These are phyloP conservation scores for Plasmodium relictum DNA, from an alignment of 169 alveolate genomes.

Conservation along the genomic window DNA sequence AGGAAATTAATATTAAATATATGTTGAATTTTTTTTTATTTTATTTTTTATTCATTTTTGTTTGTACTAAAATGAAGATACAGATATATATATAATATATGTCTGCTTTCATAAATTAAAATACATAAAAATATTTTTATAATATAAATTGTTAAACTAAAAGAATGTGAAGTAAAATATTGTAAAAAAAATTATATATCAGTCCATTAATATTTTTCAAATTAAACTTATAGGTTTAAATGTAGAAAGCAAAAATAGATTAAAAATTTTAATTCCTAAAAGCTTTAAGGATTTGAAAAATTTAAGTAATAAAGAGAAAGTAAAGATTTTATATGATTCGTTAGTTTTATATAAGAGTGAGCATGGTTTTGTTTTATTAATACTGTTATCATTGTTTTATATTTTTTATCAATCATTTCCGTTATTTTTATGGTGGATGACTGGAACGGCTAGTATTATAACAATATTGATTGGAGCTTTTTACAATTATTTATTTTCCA, in stretches of 20 bases:
- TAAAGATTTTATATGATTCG: constrained; percentile 58
- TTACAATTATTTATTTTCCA: constrained; percentile 64
- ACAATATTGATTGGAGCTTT: constrained; percentile 73
- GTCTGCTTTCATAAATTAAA: background rate
- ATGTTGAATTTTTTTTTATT: too few species aligned
- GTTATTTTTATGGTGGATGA: constrained; percentile 77
- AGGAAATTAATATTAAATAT: too few species aligned
- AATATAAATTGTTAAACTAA: too few species aligned
- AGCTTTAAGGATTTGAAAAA: constrained; percentile 50
- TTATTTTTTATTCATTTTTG: background rate
- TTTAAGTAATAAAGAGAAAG: constrained; percentile 24
- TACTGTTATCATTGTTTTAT: constrained; percentile 55
- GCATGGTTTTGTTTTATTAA: constrained; percentile 45
- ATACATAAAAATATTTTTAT: background rate
- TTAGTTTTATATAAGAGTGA: constrained; percentile 68
- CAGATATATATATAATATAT: background rate
- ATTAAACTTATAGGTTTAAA: constrained; percentile 17
- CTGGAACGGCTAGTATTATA: constrained; percentile 70
- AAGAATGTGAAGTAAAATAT: too few species aligned
- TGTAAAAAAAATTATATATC: too few species aligned
- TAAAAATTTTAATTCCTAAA: constrained; percentile 47
- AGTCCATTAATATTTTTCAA: background rate
- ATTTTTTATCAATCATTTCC: constrained; percentile 70
- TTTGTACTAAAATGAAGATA: background rate
- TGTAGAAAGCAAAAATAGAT: constrained; percentile 47